Evolutionary conservation across 140 eudicot genomes (phyloP).

Genomic region (Oenanthe javanica): DNA sequence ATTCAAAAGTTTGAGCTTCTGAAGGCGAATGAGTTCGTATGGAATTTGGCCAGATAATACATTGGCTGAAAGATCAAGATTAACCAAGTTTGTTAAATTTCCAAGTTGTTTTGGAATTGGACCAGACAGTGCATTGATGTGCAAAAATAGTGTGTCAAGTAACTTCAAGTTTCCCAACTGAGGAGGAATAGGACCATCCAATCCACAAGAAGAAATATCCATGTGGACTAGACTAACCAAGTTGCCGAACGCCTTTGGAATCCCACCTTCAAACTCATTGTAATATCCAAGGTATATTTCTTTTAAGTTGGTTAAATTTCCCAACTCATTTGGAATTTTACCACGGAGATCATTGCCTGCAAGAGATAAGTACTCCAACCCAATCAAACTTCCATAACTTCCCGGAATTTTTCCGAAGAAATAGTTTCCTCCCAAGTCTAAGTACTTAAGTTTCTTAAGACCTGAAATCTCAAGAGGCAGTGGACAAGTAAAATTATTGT

Average conservation of each 20-base stretch:
- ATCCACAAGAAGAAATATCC: constrained; percentile 76
- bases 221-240: constrained; percentile 54
- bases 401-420: constrained; percentile 69
- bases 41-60: constrained; percentile 80
- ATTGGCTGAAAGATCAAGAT: constrained; percentile 83
- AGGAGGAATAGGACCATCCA: constrained; percentile 70
- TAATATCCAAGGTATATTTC: constrained; percentile 76
- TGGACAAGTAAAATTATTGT: constrained; percentile 66
- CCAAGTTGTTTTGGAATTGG: constrained; percentile 74
- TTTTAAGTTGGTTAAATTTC: constrained; percentile 74
- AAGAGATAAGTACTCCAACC: constrained; percentile 58
- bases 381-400: constrained; percentile 45
- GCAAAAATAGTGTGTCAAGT: constrained; percentile 62
- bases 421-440: constrained; percentile 86
- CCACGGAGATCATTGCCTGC: constrained; percentile 85
- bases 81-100: constrained; percentile 56
- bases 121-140: constrained; percentile 66
- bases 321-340: constrained; percentile 66
- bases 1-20: constrained; percentile 49
- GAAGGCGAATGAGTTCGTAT: constrained; percentile 48
- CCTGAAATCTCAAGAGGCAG: constrained; percentile 48
- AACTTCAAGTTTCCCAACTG: constrained; percentile 67
- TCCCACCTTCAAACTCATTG: constrained; percentile 78
- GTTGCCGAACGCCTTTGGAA: constrained; percentile 73
- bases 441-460: constrained; percentile 53